Evolutionary conservation across 371 early-diverging fungal genomes (phyloP).

Genomic region (Circinella umbellata): DNA sequence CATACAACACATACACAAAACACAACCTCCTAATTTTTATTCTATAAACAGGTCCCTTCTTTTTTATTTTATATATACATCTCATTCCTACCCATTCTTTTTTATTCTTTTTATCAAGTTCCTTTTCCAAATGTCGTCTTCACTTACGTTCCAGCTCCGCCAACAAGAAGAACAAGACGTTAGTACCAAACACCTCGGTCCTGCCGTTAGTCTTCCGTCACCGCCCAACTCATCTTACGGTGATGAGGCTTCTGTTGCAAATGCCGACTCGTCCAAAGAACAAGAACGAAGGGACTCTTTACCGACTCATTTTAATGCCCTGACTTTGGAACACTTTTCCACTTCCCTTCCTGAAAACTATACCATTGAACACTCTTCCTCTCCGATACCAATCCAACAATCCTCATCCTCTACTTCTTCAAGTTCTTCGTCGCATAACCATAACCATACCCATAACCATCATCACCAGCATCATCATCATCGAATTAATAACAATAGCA

Average conservation of each 20-base stretch:
- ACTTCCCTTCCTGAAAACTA: slow-evolving; percentile 35
- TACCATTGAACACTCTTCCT: slow-evolving; percentile 30
- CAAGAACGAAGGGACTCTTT: slow-evolving; percentile 22
- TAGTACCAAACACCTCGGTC: slow-evolving; percentile 4
- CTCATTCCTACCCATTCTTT: neutral
- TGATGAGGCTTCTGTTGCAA: slow-evolving; percentile 28
- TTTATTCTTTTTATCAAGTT: too few species aligned
- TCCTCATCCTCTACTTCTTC: too few species aligned
- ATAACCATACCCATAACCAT: neutral
- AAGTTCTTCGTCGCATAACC: too few species aligned
- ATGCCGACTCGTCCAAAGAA: slow-evolving; percentile 6
- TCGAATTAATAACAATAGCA: slow-evolving; percentile 2
- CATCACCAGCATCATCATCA: slow-evolving; percentile 8
- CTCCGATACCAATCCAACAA: slow-evolving; percentile 21
- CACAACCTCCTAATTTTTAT: neutral
- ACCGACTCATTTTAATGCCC: slow-evolving; percentile 26
- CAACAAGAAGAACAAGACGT: slow-evolving; percentile 29
- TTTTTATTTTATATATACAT: too few species aligned
- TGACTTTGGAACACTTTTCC: slow-evolving; percentile 24
- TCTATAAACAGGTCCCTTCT: too few species aligned
- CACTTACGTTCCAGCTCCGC: slow-evolving; percentile 48
- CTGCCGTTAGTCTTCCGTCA: slow-evolving; percentile 40
- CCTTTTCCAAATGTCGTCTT: slow-evolving; percentile 41
- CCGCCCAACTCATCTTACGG: slow-evolving; percentile 56
- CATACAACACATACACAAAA: too few species aligned